Base-by-base conservation (phyloP, 345 rosid species). In the Eucalyptus curtisii region DNA sequence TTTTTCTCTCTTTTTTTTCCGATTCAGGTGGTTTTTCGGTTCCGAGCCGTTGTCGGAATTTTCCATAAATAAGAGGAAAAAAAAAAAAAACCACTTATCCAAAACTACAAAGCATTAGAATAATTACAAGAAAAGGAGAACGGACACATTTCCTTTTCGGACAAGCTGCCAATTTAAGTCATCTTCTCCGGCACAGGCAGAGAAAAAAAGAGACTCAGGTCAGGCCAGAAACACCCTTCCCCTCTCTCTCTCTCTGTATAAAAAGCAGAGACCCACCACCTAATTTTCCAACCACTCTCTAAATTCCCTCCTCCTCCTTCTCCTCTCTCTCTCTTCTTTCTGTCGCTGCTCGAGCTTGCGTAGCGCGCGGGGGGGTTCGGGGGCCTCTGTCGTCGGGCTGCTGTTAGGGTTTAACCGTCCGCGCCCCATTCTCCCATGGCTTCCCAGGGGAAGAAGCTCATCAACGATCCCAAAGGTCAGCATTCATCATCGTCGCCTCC, bases 401-500 rank as follows among this genome's bases (percentile, higher is more conserved):
- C 61, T 71, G 87, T n/a, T 87, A 87, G 91, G 89, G 91, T 86
- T 87, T 87, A 76, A 22, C 44, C 12, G 30, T 50, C 27, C 57
- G 17, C 15, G n/a, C 64, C 64, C 27, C 55, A 12, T 20, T 91
- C 76, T 89, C 82, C 88, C 45, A 97, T 98, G 99, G 98, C 96
- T 87, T 95, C 80, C 86, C 95, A 92, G 88, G 98, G 94, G 50
- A 97, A 97, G 95, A 97, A 96, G 91, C 96, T 97, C 93, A 95
- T 97, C 95, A 95, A 96, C 92, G 87, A 95, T 89, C 99, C 99
- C 88, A 91, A 89, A 76, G 97, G 99, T 96, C 44, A 10, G 57
- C 57, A 52, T 52, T 52, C 57, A 1, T 48, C 86, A 2, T 31
- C 59, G 15, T 15, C 87, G 76, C 42, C 42, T 47, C 27, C 86